These are phyloP conservation scores for Phytopythium sindhum DNA, from an alignment of 352 stramenopile species.

Conservation along the genomic window DNA sequence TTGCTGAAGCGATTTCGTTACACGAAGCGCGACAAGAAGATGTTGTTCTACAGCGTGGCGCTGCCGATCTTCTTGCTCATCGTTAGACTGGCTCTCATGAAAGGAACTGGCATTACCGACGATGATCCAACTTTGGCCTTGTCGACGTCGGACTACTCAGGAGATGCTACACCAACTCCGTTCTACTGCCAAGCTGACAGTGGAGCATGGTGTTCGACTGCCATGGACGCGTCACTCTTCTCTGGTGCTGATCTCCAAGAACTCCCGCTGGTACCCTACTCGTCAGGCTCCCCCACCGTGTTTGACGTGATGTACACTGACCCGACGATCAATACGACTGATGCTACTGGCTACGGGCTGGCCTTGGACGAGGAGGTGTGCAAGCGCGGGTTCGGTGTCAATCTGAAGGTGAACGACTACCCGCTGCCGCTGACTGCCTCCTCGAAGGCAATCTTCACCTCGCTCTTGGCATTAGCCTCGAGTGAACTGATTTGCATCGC, in stretches of 20 bases:
- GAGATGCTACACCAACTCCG: constrained; percentile 34
- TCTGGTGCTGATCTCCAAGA: constrained; percentile 25
- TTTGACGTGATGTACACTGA: constrained; percentile 55
- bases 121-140: constrained; percentile 42
- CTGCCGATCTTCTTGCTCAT: constrained; percentile 56
- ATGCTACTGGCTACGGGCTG: constrained; percentile 43
- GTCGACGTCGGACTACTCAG: constrained; percentile 13
- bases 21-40: constrained; percentile 60
- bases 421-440: constrained; percentile 46
- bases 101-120: constrained; percentile 28
- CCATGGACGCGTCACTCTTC: constrained; percentile 30
- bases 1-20: constrained; percentile 59
- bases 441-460: constrained; percentile 41
- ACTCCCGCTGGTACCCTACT: constrained; percentile 20
- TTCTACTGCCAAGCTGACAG: constrained; percentile 32
- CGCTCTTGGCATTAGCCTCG: constrained; percentile 67
- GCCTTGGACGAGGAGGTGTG: constrained; percentile 40
- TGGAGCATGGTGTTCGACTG: constrained; percentile 31
- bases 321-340: constrained; percentile 35
- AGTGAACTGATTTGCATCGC: constrained; percentile 86
- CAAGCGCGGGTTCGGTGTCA: constrained; percentile 34
- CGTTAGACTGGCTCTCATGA: constrained; percentile 45
- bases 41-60: constrained; percentile 50
- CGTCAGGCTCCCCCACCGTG: constrained; percentile 42
- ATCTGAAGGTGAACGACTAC: constrained; percentile 41